Conservation (phyloP, 2,329 filamentous ascomycete genomes). For the Curvularia verruculosa region DNA sequence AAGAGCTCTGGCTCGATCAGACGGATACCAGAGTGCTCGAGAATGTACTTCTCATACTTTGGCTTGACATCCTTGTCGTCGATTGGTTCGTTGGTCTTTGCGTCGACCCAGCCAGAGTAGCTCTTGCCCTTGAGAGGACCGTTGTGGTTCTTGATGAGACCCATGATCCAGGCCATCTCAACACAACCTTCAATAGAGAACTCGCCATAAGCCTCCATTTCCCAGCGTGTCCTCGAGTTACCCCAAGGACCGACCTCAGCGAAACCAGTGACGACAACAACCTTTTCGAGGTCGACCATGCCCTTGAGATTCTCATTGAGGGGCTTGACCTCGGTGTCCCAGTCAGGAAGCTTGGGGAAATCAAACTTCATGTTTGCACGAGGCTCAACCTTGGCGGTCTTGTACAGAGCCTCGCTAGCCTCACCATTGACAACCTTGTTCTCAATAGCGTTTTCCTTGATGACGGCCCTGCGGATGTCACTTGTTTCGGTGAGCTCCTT, state of each 20-base stretch:
- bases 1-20: conserved; percentile 98
- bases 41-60: conserved; percentile 96
- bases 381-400: conserved; percentile 90
- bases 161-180: conserved; percentile 99
- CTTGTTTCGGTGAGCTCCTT: conserved; percentile 95
- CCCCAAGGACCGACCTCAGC: conserved; percentile 97
- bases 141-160: conserved; percentile 98
- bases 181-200: conserved; percentile 98
- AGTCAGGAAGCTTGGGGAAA: conserved; percentile 88
- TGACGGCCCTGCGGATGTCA: conserved; percentile 90
- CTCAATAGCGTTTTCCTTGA: conserved; percentile 93
- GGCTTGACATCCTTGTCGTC: conserved; percentile 97
- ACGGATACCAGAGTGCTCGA: conserved; percentile 96
- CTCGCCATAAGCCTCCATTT: conserved; percentile 96
- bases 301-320: conserved; percentile 89
- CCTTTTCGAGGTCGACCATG: conserved; percentile 98
- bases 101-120: conserved; percentile 96
- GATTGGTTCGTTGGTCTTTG: conserved; percentile 91
- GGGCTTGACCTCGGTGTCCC: conserved; percentile 87
- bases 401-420: conserved; percentile 88
- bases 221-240: conserved; percentile 97
- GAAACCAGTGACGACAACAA: conserved; percentile 96
- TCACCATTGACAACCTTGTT: conserved; percentile 97
- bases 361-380: conserved; percentile 98
- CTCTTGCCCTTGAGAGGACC: conserved; percentile 93